Evolutionary conservation across 2,329 filamentous ascomycete species (phyloP).

Genomic region (Diplodia seriata): DNA sequence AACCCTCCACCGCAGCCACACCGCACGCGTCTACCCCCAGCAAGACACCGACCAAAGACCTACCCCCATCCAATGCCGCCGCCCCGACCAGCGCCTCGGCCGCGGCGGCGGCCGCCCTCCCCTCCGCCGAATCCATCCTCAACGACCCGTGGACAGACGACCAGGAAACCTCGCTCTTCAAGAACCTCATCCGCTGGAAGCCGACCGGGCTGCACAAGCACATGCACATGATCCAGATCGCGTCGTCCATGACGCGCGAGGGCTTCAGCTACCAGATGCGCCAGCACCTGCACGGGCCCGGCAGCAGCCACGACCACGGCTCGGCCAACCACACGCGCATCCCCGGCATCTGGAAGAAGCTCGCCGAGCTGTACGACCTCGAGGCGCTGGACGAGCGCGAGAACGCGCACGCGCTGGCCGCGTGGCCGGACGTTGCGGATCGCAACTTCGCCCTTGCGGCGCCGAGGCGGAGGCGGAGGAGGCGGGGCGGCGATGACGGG

Average conservation of each 20-base stretch:
- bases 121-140: constrained; percentile 50
- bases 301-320: background rate
- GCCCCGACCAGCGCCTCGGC: constrained; percentile 53
- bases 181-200: constrained; percentile 92
- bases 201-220: constrained; percentile 97
- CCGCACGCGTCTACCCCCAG: constrained; percentile 50
- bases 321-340: constrained; percentile 76
- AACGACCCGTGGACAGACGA: constrained; percentile 92
- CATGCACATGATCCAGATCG: constrained; percentile 88
- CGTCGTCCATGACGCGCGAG: constrained; percentile 78
- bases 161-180: constrained; percentile 90
- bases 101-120: constrained; percentile 39
- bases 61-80: constrained; percentile 39
- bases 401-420: constrained; percentile 62
- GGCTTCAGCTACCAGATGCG: constrained; percentile 70
- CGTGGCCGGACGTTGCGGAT: constrained; percentile 59
- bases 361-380: constrained; percentile 83
- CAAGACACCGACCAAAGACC: constrained; percentile 50
- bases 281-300: background rate
- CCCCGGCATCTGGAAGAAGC: constrained; percentile 89
- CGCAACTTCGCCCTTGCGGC: constrained; percentile 34
- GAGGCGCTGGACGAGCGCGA: constrained; percentile 85
- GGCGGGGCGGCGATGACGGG: constrained; percentile 43
- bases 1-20: constrained; percentile 56
- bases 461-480: constrained; percentile 46